A percentile compares a stretch with the other conserved stretches of the same genome.
These are phyloP conservation scores for Polygonum aviculare DNA, from an alignment of 148 eudicot genomes.

Conservation along the genomic window DNA sequence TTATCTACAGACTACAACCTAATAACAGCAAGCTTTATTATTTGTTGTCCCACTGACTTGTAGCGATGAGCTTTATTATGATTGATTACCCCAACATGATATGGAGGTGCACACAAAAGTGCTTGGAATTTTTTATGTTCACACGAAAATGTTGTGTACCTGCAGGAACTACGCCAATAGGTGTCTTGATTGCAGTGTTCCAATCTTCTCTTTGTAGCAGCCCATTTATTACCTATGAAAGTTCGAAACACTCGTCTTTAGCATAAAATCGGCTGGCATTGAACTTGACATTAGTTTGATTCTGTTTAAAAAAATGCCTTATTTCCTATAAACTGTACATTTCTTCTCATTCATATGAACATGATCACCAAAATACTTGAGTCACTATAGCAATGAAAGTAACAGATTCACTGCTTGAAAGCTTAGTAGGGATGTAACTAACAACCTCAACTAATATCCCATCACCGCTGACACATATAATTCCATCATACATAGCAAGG, in stretches of 20 bases:
- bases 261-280: neutral
- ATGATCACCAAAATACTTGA: neutral
- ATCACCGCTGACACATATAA: slow-evolving; percentile 94
- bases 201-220: slow-evolving; percentile 82
- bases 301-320: neutral
- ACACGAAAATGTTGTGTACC: slow-evolving; percentile 28
- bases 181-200: slow-evolving; percentile 70
- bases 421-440: slow-evolving; percentile 1
- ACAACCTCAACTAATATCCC: slow-evolving; percentile 84
- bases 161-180: slow-evolving; percentile 92
- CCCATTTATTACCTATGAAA: slow-evolving; percentile 92
- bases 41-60: neutral
- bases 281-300: neutral
- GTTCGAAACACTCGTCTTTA: slow-evolving; percentile 20
- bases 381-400: neutral
- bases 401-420: neutral
- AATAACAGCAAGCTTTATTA: neutral
- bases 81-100: neutral
- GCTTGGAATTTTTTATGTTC: neutral
- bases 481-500: slow-evolving; percentile 69
- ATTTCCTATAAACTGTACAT: neutral
- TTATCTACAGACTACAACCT: neutral
- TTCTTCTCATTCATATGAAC: neutral
- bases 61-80: neutral
- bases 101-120: neutral